Evolutionary conservation across 495 filamentous ascomycete species (phyloP).

Genomic region (Immersiella caudata): DNA sequence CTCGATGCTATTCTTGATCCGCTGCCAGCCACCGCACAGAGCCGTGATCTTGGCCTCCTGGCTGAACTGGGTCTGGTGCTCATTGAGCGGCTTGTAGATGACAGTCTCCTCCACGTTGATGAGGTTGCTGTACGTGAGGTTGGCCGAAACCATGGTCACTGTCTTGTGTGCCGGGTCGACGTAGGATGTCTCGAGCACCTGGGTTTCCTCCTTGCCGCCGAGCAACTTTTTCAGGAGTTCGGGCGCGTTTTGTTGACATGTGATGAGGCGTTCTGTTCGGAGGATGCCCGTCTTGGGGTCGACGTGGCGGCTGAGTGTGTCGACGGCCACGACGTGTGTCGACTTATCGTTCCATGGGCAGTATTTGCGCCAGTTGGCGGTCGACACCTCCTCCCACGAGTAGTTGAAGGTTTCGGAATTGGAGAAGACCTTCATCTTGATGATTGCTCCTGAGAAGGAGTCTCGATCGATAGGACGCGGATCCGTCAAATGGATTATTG

Average conservation of each 20-base stretch:
- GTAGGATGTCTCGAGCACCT: slow-evolving; percentile 93
- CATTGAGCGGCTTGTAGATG: slow-evolving; percentile 69
- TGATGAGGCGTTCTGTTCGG: slow-evolving; percentile 95
- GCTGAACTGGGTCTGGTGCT: slow-evolving; percentile 72
- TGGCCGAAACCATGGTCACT: slow-evolving; percentile 91
- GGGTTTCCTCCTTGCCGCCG: slow-evolving; percentile 69
- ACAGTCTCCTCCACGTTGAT: slow-evolving; percentile 89
- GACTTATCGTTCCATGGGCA: slow-evolving; percentile 97
- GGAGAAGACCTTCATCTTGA: slow-evolving; percentile 92
- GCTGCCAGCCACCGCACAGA: slow-evolving; percentile 93
- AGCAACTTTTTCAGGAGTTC: slow-evolving; percentile 82
- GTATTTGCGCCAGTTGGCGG: slow-evolving; percentile 99
- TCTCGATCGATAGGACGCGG: neutral
- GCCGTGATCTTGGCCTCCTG: slow-evolving; percentile 93
- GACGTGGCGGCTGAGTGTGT: slow-evolving; percentile 81
- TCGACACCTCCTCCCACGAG: slow-evolving; percentile 97
- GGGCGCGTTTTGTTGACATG: slow-evolving; percentile 85
- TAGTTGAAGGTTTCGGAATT: slow-evolving; percentile 89
- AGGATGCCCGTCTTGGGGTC: slow-evolving; percentile 85
- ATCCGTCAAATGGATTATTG: slow-evolving; percentile 6
- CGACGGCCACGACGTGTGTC: slow-evolving; percentile 90
- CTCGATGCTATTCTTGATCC: slow-evolving; percentile 91
- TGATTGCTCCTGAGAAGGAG: slow-evolving; percentile 3
- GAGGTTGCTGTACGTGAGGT: slow-evolving; percentile 87
- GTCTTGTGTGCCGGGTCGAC: slow-evolving; percentile 79